Evolutionary conservation across 1,284 basidiomycete genomes (phyloP), one percentile per base, ranked within the genome.

Genomic region (Marasmius oreades): DNA sequence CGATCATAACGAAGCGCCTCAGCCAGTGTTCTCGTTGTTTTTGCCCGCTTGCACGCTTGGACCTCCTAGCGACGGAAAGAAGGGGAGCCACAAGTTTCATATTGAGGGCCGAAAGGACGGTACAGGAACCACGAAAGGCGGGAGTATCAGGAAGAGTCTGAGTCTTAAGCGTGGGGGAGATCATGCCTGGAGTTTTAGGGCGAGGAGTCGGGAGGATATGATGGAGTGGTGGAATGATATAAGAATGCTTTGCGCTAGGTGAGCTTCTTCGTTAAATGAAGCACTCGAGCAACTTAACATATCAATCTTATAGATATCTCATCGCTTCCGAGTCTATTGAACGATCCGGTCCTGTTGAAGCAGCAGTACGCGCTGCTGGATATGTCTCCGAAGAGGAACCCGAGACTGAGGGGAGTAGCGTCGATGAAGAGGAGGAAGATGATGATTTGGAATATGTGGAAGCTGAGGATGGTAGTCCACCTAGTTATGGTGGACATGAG

Each of bases 141-240:
- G 86, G 8, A 74, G 76, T 11, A 69, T 85, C 65, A 67, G 79
- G 59, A 65, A 67, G 14, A 62, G 74, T 22, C 70, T 76, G 37
- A 70, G 72, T 36, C 61, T 76, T 37, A 37, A 18, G 3, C 70
- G 73, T 51, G 63, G 72, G 53, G 71, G 78, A 57, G 74, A 81
- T 59, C 82, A 86, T 64, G 93, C 93, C 23, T 98, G 92, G 86
- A 93, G 88, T 47, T 98, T 99, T 82, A 85, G 95, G 52, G 85
- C 92, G 45, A 80, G 95, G 61, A 90, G 85, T 63, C 86, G 93
- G 67, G 95, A 98, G 63, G 96, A 98, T 69, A 94, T 98, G 92
- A 95, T 98, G 93, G 96, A 98, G 75, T 98, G 97, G 92, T 99
- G 97, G 96, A 98, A 98, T 73, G 97, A 98, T 72, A 81, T 97